phyloP scores from a whole-genome alignment of 192 early-diverging fungal species.

The Rhizophlyctis rosea region DNA sequence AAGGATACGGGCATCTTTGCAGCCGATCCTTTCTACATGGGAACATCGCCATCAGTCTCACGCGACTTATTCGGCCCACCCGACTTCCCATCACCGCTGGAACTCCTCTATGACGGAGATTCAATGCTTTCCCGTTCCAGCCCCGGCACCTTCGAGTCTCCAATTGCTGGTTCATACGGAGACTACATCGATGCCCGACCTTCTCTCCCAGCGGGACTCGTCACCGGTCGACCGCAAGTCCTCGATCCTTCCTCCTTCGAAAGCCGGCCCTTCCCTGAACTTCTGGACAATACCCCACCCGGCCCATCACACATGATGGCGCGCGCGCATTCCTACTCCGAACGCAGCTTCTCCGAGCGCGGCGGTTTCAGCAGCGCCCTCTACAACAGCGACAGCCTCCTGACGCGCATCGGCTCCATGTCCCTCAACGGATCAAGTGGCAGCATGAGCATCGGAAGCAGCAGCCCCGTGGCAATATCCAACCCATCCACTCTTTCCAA shows the following conservation, averaged over 20 bases:
- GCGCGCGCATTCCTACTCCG: slow-evolving; percentile 23
- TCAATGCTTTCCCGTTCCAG: neutral
- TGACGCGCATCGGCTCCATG: slow-evolving; percentile 22
- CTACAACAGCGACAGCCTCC: slow-evolving; percentile 46
- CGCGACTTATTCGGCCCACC: slow-evolving; percentile 15
- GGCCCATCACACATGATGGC: slow-evolving; percentile 20
- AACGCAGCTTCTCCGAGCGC: slow-evolving; percentile 17
- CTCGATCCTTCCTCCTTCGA: slow-evolving; percentile 10
- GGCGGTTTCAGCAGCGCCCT: slow-evolving; percentile 52
- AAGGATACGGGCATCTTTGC: slow-evolving; percentile 9
- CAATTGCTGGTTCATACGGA: slow-evolving; percentile 4
- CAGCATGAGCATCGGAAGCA: neutral
- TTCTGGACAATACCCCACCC: slow-evolving; percentile 11
- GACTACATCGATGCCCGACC: slow-evolving; percentile 15
- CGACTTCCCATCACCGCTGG: slow-evolving; percentile 16
- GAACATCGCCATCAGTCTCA: slow-evolving; percentile 11
- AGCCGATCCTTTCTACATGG: slow-evolving; percentile 25
- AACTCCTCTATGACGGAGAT: slow-evolving; percentile 21
- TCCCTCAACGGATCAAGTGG: slow-evolving; percentile 6
- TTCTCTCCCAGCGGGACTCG: slow-evolving; percentile 1
- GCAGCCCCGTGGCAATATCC: neutral
- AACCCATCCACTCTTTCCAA: neutral
- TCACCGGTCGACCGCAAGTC: slow-evolving; percentile 6
- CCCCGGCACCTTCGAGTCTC: neutral
- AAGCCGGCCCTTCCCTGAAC: slow-evolving; percentile 5